Conservation (phyloP, 2,329 filamentous ascomycete genomes). For the Ceratocystis lukuohia region DNA sequence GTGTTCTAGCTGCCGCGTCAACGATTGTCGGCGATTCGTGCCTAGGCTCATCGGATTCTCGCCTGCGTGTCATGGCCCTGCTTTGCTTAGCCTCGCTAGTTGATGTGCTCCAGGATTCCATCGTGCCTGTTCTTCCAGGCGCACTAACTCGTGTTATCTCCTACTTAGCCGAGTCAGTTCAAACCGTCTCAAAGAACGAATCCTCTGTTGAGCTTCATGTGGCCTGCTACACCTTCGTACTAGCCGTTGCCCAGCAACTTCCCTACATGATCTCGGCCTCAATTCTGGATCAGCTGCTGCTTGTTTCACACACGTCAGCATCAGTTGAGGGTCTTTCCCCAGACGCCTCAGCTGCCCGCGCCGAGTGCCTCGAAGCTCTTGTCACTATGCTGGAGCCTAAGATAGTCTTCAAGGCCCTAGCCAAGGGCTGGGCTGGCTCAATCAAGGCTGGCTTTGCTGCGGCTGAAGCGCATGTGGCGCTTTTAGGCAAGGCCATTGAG, state of each 20-base stretch:
- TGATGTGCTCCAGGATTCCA: constrained; percentile 73
- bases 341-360: constrained; percentile 50
- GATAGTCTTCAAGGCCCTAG: constrained; percentile 59
- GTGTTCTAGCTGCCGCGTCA: constrained; percentile 59
- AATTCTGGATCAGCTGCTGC: constrained; percentile 59
- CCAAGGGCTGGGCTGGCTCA: constrained; percentile 58
- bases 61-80: constrained; percentile 69
- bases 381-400: constrained; percentile 67
- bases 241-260: constrained; percentile 65
- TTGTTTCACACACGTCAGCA: constrained; percentile 59
- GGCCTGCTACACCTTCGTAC: constrained; percentile 67
- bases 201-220: constrained; percentile 58
- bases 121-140: constrained; percentile 68
- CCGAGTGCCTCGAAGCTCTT: constrained; percentile 57
- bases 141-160: constrained; percentile 59
- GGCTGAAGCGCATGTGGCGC: constrained; percentile 52
- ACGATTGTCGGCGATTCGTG: constrained; percentile 65
- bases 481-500: constrained; percentile 59
- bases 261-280: constrained; percentile 77
- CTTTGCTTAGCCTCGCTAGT: constrained; percentile 80
- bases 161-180: constrained; percentile 54
- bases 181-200: constrained; percentile 31
- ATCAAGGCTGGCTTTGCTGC: constrained; percentile 48
- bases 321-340: constrained; percentile 42
- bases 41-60: constrained; percentile 58